Evolutionary conservation across 257 asterid genomes (phyloP), one percentile per base, ranked within the genome.

Genomic region (Fraxinus quadrangulata): DNA sequence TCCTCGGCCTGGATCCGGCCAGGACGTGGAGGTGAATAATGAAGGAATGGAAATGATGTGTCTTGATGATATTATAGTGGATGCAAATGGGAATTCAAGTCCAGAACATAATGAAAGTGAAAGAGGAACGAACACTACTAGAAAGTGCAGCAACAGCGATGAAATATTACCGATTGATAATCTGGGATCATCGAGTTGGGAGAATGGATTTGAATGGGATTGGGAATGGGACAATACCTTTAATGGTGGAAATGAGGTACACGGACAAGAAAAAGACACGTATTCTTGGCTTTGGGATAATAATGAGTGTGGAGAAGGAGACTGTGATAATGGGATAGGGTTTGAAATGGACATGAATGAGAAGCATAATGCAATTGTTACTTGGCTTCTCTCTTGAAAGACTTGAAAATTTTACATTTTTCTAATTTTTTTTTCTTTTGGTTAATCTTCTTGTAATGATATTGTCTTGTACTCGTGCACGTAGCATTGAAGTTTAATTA

Each of bases 341-440:
- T 34, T 30, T 49, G 89, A 75, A 33, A 69, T 73, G 72, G 88
- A 84, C 6, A 56, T 1, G 14, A 11, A 0, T 33, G 85, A 85
- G 19, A 81, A 82, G 56, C 88, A 82, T 9, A 73, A 74, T 74
- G 88, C 86, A 3, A 79, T 90, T 75, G 66, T 84, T 17, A 84
- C 89, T 7, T 92, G 97, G 97, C 85, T 90, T 61, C 79, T 87
- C 67, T 90, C 92, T 36, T 89, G 81, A 82, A 21, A 1, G 11
- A 56, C 26, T n/a, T n/a, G 11, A 8, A 5, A 10, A 0, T 10
- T 39, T 8, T 40, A 2, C 14, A 9, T 40, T 9, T 2, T 40
- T 40, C 16, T 16, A 2, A 49, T 14, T 12, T 8, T 67, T 67
- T 1, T 67, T 26, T 0, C 11, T 0, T 9, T 26, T 67, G 21